phyloP scores from a whole-genome alignment of 2,329 filamentous ascomycete species.

The Cordyceps tenuipes region DNA sequence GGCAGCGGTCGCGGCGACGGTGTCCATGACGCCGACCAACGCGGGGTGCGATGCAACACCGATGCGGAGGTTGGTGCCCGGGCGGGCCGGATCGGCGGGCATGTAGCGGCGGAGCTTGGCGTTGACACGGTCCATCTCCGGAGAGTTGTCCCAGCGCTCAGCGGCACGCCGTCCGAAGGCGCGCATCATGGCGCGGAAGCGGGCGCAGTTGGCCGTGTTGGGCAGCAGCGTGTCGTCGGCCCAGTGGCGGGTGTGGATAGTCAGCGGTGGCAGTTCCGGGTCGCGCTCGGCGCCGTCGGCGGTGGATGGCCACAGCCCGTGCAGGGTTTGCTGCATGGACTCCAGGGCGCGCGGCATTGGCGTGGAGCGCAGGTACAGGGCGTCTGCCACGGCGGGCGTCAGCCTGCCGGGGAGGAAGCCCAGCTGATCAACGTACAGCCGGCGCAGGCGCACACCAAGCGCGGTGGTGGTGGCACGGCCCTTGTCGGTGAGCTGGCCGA shows the following conservation, averaged over 20 bases:
- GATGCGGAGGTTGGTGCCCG: constrained; percentile 43
- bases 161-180: constrained; percentile 66
- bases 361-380: constrained; percentile 66
- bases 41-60: constrained; percentile 79
- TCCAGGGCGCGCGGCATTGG: constrained; percentile 69
- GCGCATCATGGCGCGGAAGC: constrained; percentile 60
- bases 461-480: constrained; percentile 64
- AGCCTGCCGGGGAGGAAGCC: constrained; percentile 52
- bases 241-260: constrained; percentile 55
- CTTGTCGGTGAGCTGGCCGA: constrained; percentile 66
- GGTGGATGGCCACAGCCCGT: constrained; percentile 60
- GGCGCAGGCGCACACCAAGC: constrained; percentile 58
- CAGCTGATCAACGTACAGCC: constrained; percentile 68
- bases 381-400: constrained; percentile 41
- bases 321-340: constrained; percentile 67
- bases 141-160: constrained; percentile 63
- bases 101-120: constrained; percentile 76
- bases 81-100: constrained; percentile 44
- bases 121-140: constrained; percentile 79
- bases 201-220: constrained; percentile 65
- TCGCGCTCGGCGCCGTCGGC: constrained; percentile 29
- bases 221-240: constrained; percentile 73
- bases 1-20: constrained; percentile 78
- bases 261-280: constrained; percentile 47
- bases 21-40: constrained; percentile 88